Percentiles rank a stretch among this genome's conserved stretches.
phyloP scores from a whole-genome alignment of 176 grass and related monocot species.

The Elymus sibiricus region DNA sequence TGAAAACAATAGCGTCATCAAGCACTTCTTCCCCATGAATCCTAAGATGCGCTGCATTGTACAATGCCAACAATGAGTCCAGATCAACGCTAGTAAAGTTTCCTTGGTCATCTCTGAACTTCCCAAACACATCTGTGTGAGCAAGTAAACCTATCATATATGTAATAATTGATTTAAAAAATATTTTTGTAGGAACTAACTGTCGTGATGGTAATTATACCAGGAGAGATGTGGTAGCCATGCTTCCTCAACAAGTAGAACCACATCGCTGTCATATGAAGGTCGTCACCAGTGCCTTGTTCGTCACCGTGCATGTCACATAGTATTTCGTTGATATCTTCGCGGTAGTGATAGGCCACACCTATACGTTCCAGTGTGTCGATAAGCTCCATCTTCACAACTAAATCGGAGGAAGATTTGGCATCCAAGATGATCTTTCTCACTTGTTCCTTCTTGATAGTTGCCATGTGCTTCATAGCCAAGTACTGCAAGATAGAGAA shows the following conservation, averaged over 20 bases:
- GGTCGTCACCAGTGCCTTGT: background rate
- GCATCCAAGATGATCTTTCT: background rate
- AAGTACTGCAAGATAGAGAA: background rate
- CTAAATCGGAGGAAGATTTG: background rate
- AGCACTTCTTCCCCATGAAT: constrained; percentile 36
- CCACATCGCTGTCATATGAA: background rate
- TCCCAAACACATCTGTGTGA: constrained; percentile 37
- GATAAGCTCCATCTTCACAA: constrained; percentile 22
- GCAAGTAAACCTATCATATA: background rate
- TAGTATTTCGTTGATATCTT: constrained; percentile 25
- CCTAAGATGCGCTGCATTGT: constrained; percentile 35
- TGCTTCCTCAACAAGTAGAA: constrained; percentile 46
- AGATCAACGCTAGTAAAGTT: constrained; percentile 1
- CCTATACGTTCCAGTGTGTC: constrained; percentile 28
- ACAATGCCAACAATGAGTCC: constrained; percentile 19
- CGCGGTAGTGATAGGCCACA: constrained; percentile 31
- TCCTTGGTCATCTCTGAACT: constrained; percentile 30
- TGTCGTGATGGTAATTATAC: background rate
- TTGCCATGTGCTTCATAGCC: constrained; percentile 2
- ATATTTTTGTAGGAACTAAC: background rate
- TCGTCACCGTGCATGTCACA: background rate
- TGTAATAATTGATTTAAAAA: no score
- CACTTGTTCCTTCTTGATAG: background rate
- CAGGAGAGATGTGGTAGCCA: background rate
- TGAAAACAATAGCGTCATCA: constrained; percentile 6